A percentile compares a stretch with the other conserved stretches of the same genome.
These are phyloP conservation scores for Kazachstania sp. DNA, from an alignment of 1,139 yeast genomes.

Conservation along the genomic window DNA sequence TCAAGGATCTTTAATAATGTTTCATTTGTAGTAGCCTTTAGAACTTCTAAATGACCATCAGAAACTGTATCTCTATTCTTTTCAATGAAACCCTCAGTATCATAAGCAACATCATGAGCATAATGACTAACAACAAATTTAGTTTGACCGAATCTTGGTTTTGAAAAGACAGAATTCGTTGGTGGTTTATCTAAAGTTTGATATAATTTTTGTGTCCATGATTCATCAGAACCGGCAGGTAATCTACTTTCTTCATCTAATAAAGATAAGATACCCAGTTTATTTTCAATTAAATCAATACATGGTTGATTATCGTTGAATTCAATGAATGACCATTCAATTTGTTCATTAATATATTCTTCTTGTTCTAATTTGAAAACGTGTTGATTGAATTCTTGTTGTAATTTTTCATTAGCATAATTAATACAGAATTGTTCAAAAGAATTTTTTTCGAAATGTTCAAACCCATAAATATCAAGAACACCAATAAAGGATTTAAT, in stretches of 20 bases:
- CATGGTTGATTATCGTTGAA: slow-evolving; percentile 98
- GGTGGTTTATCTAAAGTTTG: slow-evolving; percentile 80
- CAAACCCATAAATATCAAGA: slow-evolving; percentile 95
- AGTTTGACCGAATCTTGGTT: slow-evolving; percentile 91
- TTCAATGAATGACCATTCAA: slow-evolving; percentile 96
- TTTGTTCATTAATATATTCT: slow-evolving; percentile 85
- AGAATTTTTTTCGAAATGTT: slow-evolving; percentile 88
- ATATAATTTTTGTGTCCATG: slow-evolving; percentile 88
- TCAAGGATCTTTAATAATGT: slow-evolving; percentile 58
- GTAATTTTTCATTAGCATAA: slow-evolving; percentile 94
- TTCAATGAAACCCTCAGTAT: slow-evolving; percentile 91
- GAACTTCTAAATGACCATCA: slow-evolving; percentile 86
- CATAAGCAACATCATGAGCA: slow-evolving; percentile 92
- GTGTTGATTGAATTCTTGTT: slow-evolving; percentile 96
- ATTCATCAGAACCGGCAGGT: slow-evolving; percentile 90
- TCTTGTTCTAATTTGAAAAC: slow-evolving; percentile 96
- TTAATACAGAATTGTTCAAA: slow-evolving; percentile 97
- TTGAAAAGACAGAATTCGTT: slow-evolving; percentile 72
- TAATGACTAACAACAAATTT: slow-evolving; percentile 91
- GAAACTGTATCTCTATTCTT: slow-evolving; percentile 98
- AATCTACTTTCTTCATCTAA: slow-evolving; percentile 94
- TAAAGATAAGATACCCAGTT: slow-evolving; percentile 79
- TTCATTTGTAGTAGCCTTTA: slow-evolving; percentile 59
- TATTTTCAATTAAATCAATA: slow-evolving; percentile 85
- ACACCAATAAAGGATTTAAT: slow-evolving; percentile 87